These are phyloP conservation scores for Sophora flavescens DNA, from an alignment of 306 rosid species.

Conservation along the genomic window DNA sequence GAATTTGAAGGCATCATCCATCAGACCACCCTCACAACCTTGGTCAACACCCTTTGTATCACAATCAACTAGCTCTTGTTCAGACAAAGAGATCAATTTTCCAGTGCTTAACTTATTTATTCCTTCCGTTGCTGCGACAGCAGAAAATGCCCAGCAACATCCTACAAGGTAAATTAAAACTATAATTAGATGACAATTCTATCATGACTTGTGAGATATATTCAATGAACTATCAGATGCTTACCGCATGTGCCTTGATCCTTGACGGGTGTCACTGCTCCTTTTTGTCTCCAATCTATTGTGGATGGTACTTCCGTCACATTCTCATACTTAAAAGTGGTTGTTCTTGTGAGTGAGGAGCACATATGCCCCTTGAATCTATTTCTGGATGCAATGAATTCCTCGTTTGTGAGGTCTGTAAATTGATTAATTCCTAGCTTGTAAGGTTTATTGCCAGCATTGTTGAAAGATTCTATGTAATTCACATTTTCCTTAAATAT, in stretches of 20 bases:
- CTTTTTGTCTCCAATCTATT: constrained; percentile 54
- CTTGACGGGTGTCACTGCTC: constrained; percentile 56
- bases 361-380: constrained; percentile 54
- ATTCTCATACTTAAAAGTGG: constrained; percentile 51
- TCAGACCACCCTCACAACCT: constrained; percentile 55
- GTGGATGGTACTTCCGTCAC: constrained; percentile 35
- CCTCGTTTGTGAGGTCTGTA: constrained; percentile 61
- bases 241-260: constrained; percentile 60
- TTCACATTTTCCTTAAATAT: constrained; percentile 50
- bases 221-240: not conserved
- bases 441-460: constrained; percentile 44
- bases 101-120: constrained; percentile 38
- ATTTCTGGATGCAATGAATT: constrained; percentile 53
- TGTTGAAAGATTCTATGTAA: constrained; percentile 46
- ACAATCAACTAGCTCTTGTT: constrained; percentile 64
- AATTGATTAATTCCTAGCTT: constrained; percentile 48
- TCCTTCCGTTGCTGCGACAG: constrained; percentile 60
- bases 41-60: constrained; percentile 50
- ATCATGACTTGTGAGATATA: not conserved
- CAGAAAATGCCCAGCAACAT: constrained; percentile 63
- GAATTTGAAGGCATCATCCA: constrained; percentile 60
- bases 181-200: not conserved
- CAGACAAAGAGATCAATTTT: constrained; percentile 46
- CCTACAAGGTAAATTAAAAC: constrained; percentile 26
- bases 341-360: constrained; percentile 33